Evolutionary conservation across 2,329 filamentous ascomycete species (phyloP), one percentile per base, ranked within the genome.

Genomic region (Phoma sp.): DNA sequence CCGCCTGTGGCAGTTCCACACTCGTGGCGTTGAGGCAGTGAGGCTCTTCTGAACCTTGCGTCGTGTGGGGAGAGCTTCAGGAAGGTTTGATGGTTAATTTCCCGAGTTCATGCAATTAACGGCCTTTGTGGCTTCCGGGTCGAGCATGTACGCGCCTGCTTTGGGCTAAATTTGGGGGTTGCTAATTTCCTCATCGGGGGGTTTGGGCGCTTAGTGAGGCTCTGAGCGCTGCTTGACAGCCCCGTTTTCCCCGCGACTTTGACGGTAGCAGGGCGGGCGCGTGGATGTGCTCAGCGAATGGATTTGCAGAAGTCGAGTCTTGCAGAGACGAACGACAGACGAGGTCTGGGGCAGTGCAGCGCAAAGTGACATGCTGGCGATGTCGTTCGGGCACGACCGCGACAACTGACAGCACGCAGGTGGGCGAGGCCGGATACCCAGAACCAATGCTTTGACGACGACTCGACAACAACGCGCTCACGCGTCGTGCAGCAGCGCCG

Each of bases 161-260:
- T 67, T 58, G 61, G 63, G 69, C 63, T 68, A 71, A 68, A 70
- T 74, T 74, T 74, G 69, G 70, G 52, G 29, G 13, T 13, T 3
- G 13, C 53, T 60, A 71, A 72, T 71, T 62, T 32, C 49, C 49
- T 59, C 53, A 24, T 22, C 58, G 63, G 40, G 55, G 54, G 21
- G 12, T 29, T 15, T 57, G 51, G 64, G 72, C 72, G 72, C 71
- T 68, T 72, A 74, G 58, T 69, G 69, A 72, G 71, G 72, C 69
- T 73, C 71, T 64, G 58, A 62, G 48, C 43, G 49, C 36, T 17
- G 17, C 17, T 17, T 17, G 17, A 17, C 17, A 17, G 17, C 17
- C 17, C 17, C 17, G 17, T 17, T 24, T 24, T 24, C 22, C 4
- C 22, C 22, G 22, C 22, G 22, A 24, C 22, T 24, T 24, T 69